These are phyloP conservation scores for Albophoma yamanashiensis DNA, from an alignment of 2,329 filamentous ascomycete species.

Conservation along the genomic window DNA sequence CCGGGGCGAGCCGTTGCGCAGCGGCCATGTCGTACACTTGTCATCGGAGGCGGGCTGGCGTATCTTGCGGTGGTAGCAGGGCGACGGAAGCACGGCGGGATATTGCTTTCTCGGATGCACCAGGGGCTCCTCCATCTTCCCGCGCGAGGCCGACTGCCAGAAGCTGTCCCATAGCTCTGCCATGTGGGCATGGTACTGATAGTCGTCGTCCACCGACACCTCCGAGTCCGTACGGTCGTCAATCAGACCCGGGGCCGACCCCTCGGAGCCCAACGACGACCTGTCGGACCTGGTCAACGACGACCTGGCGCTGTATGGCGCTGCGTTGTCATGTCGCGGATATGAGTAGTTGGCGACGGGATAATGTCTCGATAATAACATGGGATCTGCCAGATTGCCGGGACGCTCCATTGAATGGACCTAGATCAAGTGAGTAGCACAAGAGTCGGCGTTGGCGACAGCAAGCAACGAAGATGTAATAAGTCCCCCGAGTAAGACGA, in stretches of 20 bases:
- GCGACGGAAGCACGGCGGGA: slow-evolving; percentile 18
- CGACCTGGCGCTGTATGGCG: slow-evolving; percentile 2
- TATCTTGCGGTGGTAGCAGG: slow-evolving; percentile 10
- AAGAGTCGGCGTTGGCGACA: background rate
- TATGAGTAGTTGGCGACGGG: slow-evolving; percentile 30
- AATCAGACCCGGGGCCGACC: slow-evolving; percentile 36
- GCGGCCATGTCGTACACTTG: slow-evolving; percentile 13
- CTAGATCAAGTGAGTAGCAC: background rate
- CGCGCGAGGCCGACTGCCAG: slow-evolving; percentile 21
- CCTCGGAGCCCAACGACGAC: slow-evolving; percentile 34
- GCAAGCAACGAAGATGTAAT: background rate
- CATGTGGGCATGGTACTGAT: slow-evolving; percentile 33
- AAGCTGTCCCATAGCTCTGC: slow-evolving; percentile 42
- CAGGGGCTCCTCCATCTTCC: slow-evolving; percentile 5
- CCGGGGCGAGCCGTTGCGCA: slow-evolving; percentile 11
- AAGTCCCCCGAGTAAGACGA: background rate
- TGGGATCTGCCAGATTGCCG: slow-evolving; percentile 24
- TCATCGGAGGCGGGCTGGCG: slow-evolving; percentile 11
- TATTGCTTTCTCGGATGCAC: slow-evolving; percentile 16
- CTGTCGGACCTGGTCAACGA: slow-evolving; percentile 13
- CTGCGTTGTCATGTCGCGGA: slow-evolving; percentile 17
- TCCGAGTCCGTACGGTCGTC: slow-evolving; percentile 42
- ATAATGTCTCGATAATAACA: slow-evolving; percentile 27
- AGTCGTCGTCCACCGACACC: slow-evolving; percentile 38
- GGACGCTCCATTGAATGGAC: slow-evolving; percentile 21